These are phyloP conservation scores for Suillus brevipes DNA, from an alignment of 768 basidiomycete species.

Conservation along the genomic window DNA sequence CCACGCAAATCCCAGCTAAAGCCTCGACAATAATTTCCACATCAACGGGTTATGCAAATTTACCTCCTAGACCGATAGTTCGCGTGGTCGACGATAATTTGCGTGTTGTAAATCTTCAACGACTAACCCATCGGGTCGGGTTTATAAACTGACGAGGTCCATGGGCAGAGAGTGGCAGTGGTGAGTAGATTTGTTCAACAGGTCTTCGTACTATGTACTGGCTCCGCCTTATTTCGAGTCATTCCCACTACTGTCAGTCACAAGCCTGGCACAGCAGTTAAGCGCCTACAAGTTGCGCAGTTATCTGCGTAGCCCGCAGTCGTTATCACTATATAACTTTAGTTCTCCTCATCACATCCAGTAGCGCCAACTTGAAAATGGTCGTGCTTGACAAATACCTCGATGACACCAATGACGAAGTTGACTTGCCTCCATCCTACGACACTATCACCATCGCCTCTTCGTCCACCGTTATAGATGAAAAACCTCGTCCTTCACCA, in stretches of 20 bases:
- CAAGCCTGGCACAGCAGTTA: not conserved
- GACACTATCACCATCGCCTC: slow-evolving; percentile 21
- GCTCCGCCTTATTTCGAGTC: not conserved
- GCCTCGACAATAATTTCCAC: too few relatives aligned
- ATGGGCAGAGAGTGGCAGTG: too few relatives aligned
- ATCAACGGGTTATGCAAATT: too few relatives aligned
- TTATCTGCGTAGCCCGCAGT: slow-evolving; percentile 1
- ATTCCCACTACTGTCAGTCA: not conserved
- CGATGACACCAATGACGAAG: not conserved
- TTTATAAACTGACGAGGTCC: too few relatives aligned
- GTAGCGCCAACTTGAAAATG: slow-evolving; percentile 12
- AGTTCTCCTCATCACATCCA: not conserved
- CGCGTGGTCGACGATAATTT: too few relatives aligned
- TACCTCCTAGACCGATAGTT: too few relatives aligned
- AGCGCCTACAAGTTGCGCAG: not conserved
- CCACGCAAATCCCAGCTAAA: too few relatives aligned
- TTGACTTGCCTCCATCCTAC: slow-evolving; percentile 28
- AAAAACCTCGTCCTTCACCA: slow-evolving; percentile 12
- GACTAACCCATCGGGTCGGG: too few relatives aligned
- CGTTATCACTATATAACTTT: not conserved
- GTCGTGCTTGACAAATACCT: slow-evolving; percentile 22
- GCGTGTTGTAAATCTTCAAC: too few relatives aligned
- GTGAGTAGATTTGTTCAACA: not conserved
- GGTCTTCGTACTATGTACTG: not conserved
- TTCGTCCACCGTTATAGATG: slow-evolving; percentile 9